These are phyloP conservation scores for Malus sieversii DNA, from an alignment of 306 rosid species.

Conservation along the genomic window DNA sequence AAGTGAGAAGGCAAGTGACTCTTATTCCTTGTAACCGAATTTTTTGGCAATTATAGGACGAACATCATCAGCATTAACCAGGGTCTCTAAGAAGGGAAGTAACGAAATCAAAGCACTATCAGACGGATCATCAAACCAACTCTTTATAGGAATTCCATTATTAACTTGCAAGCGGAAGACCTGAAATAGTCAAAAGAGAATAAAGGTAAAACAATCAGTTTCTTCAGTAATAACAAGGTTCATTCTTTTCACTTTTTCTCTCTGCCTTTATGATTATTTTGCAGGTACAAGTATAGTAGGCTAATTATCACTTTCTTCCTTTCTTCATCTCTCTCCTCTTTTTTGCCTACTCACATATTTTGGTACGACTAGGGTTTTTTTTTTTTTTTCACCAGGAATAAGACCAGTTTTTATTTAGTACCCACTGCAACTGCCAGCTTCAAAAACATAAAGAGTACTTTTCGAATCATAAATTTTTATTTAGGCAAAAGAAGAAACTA, in stretches of 20 bases:
- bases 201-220: slow-evolving; percentile 26
- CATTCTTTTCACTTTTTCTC: not conserved
- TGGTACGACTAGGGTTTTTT: not conserved
- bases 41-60: slow-evolving; percentile 86
- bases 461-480: too few species aligned
- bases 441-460: not conserved
- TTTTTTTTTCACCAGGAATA: not conserved
- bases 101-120: slow-evolving; percentile 80
- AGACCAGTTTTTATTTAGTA: not conserved
- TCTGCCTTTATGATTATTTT: not conserved
- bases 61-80: slow-evolving; percentile 88
- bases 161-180: slow-evolving; percentile 96
- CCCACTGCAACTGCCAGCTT: not conserved
- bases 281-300: not conserved
- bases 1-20: slow-evolving; percentile 43
- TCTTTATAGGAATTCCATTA: slow-evolving; percentile 96
- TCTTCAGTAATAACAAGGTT: not conserved
- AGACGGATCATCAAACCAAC: slow-evolving; percentile 96
- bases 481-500: too few species aligned
- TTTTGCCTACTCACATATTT: not conserved
- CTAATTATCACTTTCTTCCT: not conserved
- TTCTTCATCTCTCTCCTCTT: not conserved
- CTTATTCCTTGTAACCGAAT: slow-evolving; percentile 89
- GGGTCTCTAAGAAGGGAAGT: slow-evolving; percentile 92
- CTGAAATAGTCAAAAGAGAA: slow-evolving; percentile 50